A percentile compares a stretch with the other conserved stretches of the same genome.
These are phyloP conservation scores for Arthrobotrys sphaeroides DNA, from an alignment of 2,329 filamentous ascomycete species.

Conservation along the genomic window DNA sequence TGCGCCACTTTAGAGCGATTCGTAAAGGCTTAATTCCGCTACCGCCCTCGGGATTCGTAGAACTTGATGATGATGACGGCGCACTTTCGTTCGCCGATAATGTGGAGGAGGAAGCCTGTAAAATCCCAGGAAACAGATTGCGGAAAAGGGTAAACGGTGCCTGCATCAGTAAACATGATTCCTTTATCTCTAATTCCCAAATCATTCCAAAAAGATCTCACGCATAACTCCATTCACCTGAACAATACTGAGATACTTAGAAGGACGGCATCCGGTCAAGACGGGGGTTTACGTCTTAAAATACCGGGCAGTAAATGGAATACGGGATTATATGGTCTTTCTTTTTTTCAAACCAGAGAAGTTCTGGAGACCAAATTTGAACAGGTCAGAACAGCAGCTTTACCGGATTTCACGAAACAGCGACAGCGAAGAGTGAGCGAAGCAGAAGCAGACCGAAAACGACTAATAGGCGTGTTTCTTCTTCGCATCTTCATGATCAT, in stretches of 20 bases:
- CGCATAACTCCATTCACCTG: background rate
- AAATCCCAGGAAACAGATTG: background rate
- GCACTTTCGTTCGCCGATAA: conserved; percentile 10
- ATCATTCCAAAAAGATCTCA: background rate
- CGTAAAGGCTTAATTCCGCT: conserved; percentile 34
- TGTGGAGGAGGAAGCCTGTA: conserved; percentile 10
- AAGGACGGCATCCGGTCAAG: too few species aligned
- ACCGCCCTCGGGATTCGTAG: background rate
- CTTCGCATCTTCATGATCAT: background rate
- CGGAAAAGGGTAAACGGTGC: background rate
- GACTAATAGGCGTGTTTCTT: background rate
- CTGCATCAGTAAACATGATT: conserved; percentile 20
- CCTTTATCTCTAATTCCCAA: background rate
- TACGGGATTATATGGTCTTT: too few species aligned
- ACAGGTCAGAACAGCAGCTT: conserved; percentile 9
- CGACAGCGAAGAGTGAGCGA: background rate
- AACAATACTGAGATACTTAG: too few species aligned
- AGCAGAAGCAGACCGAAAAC: conserved; percentile 46
- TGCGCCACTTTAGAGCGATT: conserved; percentile 47
- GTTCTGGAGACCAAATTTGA: too few species aligned
- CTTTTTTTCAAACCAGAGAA: too few species aligned
- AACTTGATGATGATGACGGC: background rate
- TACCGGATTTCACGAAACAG: conserved; percentile 37
- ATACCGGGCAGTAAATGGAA: too few species aligned
- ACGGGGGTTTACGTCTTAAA: too few species aligned